phyloP scores from a whole-genome alignment of 352 stramenopile species.

The Phytophthora vignae region DNA sequence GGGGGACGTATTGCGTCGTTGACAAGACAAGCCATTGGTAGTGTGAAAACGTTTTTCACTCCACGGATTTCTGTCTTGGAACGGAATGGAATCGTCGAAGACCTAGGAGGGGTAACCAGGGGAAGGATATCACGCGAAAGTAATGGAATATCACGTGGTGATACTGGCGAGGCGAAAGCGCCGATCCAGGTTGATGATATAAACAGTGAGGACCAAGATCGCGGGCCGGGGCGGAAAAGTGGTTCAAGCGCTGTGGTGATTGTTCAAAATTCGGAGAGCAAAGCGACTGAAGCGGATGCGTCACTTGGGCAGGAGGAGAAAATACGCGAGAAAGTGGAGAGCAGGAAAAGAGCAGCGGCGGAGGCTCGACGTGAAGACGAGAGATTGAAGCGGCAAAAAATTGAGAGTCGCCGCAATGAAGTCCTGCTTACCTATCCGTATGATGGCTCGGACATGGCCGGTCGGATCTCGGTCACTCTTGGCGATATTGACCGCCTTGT shows the following conservation, averaged over 20 bases:
- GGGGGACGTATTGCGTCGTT: conserved; percentile 5
- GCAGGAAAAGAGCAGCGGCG: conserved; percentile 27
- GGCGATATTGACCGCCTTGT: conserved; percentile 89
- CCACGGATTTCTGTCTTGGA: conserved; percentile 34
- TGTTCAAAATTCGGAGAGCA: conserved; percentile 19
- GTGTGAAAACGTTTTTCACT: conserved; percentile 33
- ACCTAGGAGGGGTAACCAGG: conserved; percentile 3
- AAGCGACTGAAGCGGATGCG: not conserved
- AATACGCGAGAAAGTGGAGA: conserved; percentile 16
- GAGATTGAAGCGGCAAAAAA: conserved; percentile 28
- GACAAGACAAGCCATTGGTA: conserved; percentile 24
- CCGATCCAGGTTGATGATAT: conserved; percentile 26
- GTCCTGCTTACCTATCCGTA: conserved; percentile 72
- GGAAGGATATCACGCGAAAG: conserved; percentile 21
- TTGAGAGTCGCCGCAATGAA: conserved; percentile 50
- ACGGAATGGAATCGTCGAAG: conserved; percentile 9
- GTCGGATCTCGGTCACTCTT: conserved; percentile 78
- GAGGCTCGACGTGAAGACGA: conserved; percentile 28
- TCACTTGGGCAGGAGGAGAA: conserved; percentile 24
- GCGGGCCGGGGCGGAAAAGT: not conserved
- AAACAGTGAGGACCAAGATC: conserved; percentile 5
- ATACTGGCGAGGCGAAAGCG: conserved; percentile 25
- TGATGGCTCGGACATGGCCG: conserved; percentile 51
- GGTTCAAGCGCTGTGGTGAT: conserved; percentile 9
- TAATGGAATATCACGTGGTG: conserved; percentile 2